A percentile compares a stretch with the other conserved stretches of the same genome.
phyloP scores from a whole-genome alignment of 2,329 filamentous ascomycete species.

The Cadophora luteo-olivacea region DNA sequence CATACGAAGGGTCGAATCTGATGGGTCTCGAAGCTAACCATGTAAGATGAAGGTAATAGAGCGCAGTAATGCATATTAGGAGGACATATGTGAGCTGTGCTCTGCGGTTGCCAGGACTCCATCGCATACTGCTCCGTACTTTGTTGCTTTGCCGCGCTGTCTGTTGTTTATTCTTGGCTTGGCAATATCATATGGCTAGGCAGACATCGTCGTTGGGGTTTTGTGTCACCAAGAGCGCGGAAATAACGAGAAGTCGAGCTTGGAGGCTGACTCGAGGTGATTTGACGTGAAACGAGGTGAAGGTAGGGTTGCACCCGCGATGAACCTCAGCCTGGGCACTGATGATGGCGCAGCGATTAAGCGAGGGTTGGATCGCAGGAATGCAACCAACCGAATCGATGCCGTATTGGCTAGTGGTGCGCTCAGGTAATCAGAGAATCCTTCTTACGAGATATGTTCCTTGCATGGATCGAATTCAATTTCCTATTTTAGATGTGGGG shows the following conservation, averaged over 20 bases:
- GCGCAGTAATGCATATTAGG: neutral
- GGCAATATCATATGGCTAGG: neutral
- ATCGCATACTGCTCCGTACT: neutral
- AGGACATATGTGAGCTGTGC: slow-evolving; percentile 8
- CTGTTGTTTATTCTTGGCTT: neutral
- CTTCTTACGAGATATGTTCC: neutral
- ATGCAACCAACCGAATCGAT: neutral
- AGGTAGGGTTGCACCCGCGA: neutral
- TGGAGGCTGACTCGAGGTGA: too few species aligned
- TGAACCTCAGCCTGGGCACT: neutral
- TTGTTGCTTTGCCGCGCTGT: neutral
- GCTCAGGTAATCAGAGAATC: neutral
- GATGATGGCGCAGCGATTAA: slow-evolving; percentile 5
- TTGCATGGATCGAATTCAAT: neutral
- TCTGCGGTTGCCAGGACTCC: neutral
- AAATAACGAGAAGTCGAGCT: neutral
- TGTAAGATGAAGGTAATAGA: neutral
- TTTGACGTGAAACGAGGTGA: neutral
- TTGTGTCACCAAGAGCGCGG: neutral
- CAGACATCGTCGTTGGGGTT: neutral
- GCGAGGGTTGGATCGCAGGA: neutral
- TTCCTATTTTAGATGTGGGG: neutral
- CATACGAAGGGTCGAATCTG: neutral
- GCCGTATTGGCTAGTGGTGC: neutral
- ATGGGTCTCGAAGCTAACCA: neutral